phyloP scores from a whole-genome alignment of 2,329 filamentous ascomycete species.

The Neopestalotiopsis rosae region DNA sequence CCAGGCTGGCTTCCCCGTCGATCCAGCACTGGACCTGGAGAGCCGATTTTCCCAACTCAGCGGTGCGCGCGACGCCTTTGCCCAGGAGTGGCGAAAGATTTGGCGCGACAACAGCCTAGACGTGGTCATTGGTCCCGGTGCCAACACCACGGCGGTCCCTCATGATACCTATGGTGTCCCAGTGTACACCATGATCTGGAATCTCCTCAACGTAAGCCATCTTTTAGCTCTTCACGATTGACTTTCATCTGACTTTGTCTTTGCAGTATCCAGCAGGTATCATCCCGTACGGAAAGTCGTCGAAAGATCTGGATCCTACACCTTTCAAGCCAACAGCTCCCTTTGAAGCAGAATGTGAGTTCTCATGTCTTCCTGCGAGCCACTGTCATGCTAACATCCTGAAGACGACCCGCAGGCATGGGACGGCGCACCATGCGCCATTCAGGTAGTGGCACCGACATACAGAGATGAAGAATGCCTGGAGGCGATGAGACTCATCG shows the following conservation, averaged over 20 bases:
- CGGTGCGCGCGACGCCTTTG: constrained; percentile 41
- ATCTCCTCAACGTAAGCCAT: constrained; percentile 54
- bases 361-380: constrained; percentile 13
- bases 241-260: neutral
- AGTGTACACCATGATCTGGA: constrained; percentile 55
- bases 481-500: constrained; percentile 35
- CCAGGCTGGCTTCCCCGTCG: constrained; percentile 30
- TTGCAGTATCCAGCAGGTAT: constrained; percentile 55
- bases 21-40: constrained; percentile 37
- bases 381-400: neutral
- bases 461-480: constrained; percentile 55
- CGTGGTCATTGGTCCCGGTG: constrained; percentile 52
- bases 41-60: constrained; percentile 47
- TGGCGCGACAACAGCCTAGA: constrained; percentile 52
- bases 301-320: constrained; percentile 43
- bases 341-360: constrained; percentile 40
- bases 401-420: constrained; percentile 46
- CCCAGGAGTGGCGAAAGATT: constrained; percentile 45
- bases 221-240: neutral
- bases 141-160: constrained; percentile 54
- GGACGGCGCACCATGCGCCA: constrained; percentile 49
- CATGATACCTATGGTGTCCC: constrained; percentile 56
- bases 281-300: constrained; percentile 49
- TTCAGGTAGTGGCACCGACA: constrained; percentile 51
- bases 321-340: constrained; percentile 32